Conservation (phyloP, 257 asterid genomes). For the Nicotiana undulata region DNA sequence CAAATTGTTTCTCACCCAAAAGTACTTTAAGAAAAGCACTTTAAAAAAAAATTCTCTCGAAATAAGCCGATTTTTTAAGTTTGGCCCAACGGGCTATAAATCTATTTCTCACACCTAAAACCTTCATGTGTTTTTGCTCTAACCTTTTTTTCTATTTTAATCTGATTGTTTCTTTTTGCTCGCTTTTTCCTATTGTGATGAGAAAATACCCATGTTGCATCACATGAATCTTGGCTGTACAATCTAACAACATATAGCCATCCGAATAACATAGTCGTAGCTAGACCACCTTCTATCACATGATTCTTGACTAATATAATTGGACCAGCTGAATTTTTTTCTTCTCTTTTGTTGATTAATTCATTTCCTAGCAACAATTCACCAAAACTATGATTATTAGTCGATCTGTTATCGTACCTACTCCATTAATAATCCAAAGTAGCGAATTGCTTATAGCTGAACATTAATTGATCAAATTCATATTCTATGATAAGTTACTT, state of each 20-base stretch:
- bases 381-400: background rate
- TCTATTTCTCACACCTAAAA: too few species aligned
- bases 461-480: background rate
- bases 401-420: background rate
- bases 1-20: rapidly evolving
- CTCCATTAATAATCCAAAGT: background rate
- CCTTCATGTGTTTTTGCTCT: background rate
- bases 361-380: background rate
- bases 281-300: constrained; percentile 29
- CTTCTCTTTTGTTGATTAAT: too few species aligned
- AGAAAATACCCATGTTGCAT: constrained; percentile 18
- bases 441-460: background rate
- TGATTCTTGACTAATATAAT: constrained; percentile 27
- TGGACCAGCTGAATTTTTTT: background rate
- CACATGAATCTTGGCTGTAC: constrained; percentile 50
- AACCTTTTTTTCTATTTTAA: background rate
- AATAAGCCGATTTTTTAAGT: too few species aligned
- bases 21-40: too few species aligned
- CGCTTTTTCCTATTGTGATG: background rate
- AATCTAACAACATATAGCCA: constrained; percentile 18
- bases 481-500: background rate
- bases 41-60: too few species aligned
- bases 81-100: too few species aligned
- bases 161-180: background rate
- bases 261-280: background rate